Percentiles rank a stretch among this genome's conserved stretches.
These are phyloP conservation scores for Rhamnella rubrinervis DNA, from an alignment of 331 rosid genomes.

Conservation along the genomic window DNA sequence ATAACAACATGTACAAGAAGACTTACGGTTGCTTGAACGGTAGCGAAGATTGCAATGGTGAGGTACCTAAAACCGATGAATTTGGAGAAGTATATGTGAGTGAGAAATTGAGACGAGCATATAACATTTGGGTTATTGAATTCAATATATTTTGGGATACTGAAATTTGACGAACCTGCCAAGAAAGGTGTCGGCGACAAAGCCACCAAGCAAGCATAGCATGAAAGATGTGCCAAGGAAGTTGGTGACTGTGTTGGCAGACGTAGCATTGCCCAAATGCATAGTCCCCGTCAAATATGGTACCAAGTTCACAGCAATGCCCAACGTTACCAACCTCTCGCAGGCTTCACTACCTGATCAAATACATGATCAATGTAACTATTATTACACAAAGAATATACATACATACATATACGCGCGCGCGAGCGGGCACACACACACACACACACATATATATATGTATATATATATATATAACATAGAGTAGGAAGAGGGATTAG, in stretches of 20 bases:
- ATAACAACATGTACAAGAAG: background rate
- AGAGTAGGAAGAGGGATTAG: too few species aligned
- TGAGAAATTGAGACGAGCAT: background rate
- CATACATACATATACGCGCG: background rate
- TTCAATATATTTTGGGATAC: background rate
- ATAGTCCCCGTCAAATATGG: constrained; percentile 74
- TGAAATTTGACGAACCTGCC: constrained; percentile 46
- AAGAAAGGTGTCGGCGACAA: constrained; percentile 86
- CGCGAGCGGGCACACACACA: too few species aligned
- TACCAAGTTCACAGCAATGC: constrained; percentile 85
- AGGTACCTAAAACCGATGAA: constrained; percentile 49
- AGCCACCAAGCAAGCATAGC: constrained; percentile 89
- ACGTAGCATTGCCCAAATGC: constrained; percentile 89
- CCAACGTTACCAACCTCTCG: constrained; percentile 81
- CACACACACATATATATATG: too few species aligned
- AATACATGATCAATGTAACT: too few species aligned
- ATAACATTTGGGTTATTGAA: too few species aligned
- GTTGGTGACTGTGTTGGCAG: constrained; percentile 90
- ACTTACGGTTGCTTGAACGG: constrained; percentile 84
- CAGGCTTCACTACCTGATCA: constrained; percentile 71
- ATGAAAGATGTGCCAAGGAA: constrained; percentile 87
- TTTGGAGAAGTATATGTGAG: too few species aligned
- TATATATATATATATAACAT: background rate
- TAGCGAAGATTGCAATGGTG: constrained; percentile 76
- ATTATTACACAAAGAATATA: background rate